phyloP scores from a whole-genome alignment of 1,284 basidiomycete genomes.

The Irpex rosettiformis region DNA sequence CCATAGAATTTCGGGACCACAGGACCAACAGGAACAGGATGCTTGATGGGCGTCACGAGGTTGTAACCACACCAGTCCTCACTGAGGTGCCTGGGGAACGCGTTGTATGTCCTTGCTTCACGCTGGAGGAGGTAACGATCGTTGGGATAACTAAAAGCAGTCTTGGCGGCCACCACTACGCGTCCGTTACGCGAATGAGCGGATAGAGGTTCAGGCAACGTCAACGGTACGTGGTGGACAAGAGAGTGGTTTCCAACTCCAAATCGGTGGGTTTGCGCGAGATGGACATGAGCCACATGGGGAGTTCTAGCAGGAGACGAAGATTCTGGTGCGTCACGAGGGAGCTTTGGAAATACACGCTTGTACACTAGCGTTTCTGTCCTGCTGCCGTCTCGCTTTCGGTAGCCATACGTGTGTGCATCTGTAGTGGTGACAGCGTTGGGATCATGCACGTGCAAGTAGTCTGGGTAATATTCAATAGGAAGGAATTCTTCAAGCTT shows the following conservation, averaged over 20 bases:
- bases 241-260: constrained; percentile 33
- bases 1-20: constrained; percentile 55
- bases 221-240: constrained; percentile 30
- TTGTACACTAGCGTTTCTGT: constrained; percentile 16
- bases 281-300: constrained; percentile 23
- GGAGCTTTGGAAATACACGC: constrained; percentile 21
- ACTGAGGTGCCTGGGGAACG: constrained; percentile 40
- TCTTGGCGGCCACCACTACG: constrained; percentile 34
- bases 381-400: neutral
- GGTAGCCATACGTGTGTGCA: neutral
- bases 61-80: constrained; percentile 48
- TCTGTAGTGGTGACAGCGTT: constrained; percentile 8
- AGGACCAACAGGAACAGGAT: constrained; percentile 43
- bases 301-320: neutral
- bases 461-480: constrained; percentile 29
- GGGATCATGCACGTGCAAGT: constrained; percentile 29
- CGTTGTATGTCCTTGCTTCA: constrained; percentile 42
- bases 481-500: constrained; percentile 34
- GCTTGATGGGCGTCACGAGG: constrained; percentile 34
- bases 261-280: constrained; percentile 26
- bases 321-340: neutral
- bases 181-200: constrained; percentile 22
- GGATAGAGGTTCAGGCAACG: constrained; percentile 28
- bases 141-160: constrained; percentile 16
- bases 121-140: constrained; percentile 28